phyloP scores from a whole-genome alignment of 106 monocot species.

The Acorus calamus region DNA sequence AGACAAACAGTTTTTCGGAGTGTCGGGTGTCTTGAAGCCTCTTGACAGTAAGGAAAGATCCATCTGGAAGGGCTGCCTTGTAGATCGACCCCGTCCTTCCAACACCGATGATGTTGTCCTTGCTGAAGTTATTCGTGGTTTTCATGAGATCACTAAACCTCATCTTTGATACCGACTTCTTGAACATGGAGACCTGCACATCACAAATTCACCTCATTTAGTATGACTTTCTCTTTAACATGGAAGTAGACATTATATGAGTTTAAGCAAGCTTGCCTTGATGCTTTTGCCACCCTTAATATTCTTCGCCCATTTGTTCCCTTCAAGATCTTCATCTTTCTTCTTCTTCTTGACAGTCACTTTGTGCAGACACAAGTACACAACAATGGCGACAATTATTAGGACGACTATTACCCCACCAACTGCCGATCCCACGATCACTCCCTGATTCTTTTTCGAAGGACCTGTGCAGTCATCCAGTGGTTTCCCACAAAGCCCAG shows the following conservation, averaged over 20 bases:
- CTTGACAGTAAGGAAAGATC: conserved; percentile 54
- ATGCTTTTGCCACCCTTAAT: conserved; percentile 11
- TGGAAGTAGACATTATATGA: too few relatives aligned
- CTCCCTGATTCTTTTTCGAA: conserved; percentile 26
- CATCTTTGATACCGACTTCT: conserved; percentile 81
- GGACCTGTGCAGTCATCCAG: conserved; percentile 19
- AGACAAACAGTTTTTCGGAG: conserved; percentile 43
- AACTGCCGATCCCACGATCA: conserved; percentile 49
- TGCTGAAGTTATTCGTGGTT: conserved; percentile 64
- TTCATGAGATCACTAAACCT: conserved; percentile 64
- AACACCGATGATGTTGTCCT: conserved; percentile 54
- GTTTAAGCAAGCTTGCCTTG: conserved; percentile 8
- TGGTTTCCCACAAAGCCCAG: conserved; percentile 59
- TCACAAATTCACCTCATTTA: background rate
- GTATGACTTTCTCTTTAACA: too few relatives aligned
- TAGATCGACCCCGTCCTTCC: conserved; percentile 70
- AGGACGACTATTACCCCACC: conserved; percentile 35
- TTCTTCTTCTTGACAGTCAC: conserved; percentile 15
- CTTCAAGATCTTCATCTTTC: background rate
- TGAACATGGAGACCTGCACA: conserved; percentile 71
- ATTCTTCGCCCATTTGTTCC: conserved; percentile 23
- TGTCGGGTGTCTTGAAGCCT: conserved; percentile 67
- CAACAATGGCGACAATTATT: conserved; percentile 31
- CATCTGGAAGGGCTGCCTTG: conserved; percentile 66
- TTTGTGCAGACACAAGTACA: conserved; percentile 46